Conservation (phyloP, 2,329 filamentous ascomycete species). For the Phyllosticta capitalensis region DNA sequence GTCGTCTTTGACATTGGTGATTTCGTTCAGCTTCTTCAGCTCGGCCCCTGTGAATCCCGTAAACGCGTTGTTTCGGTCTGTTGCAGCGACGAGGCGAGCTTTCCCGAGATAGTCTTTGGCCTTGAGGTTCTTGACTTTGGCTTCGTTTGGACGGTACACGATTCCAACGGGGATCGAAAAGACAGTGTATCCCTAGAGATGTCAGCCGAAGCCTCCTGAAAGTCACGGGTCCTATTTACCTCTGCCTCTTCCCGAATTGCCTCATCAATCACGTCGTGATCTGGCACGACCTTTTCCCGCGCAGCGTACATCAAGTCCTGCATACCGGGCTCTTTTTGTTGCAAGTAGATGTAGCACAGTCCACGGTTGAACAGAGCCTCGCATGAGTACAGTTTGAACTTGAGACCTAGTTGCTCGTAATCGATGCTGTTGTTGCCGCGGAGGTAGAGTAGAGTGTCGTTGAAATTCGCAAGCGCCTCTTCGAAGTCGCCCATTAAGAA, state of each 20-base stretch:
- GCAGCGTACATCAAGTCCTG: constrained; percentile 83
- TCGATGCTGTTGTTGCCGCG: constrained; percentile 96
- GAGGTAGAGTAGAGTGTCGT: constrained; percentile 90
- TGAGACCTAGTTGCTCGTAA: constrained; percentile 88
- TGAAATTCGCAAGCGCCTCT: constrained; percentile 95
- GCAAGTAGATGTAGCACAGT: constrained; percentile 92
- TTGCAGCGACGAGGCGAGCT: constrained; percentile 82
- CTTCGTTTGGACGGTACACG: constrained; percentile 89
- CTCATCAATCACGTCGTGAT: constrained; percentile 97
- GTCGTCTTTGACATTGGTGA: constrained; percentile 58
- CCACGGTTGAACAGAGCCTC: constrained; percentile 97
- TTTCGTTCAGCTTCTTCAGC: constrained; percentile 56
- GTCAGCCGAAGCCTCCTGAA: constrained; percentile 18
- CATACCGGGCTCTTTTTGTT: constrained; percentile 83
- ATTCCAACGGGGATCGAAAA: constrained; percentile 97
- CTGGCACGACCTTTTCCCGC: constrained; percentile 91
- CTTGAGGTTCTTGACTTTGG: constrained; percentile 96
- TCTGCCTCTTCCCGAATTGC: constrained; percentile 89
- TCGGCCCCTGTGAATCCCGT: constrained; percentile 74
- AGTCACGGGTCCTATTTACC: constrained; percentile 39
- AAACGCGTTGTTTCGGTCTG: constrained; percentile 69
- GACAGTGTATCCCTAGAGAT: constrained; percentile 77
- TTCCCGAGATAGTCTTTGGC: constrained; percentile 97
- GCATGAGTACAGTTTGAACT: constrained; percentile 95
- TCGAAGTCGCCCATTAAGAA: constrained; percentile 96